phyloP scores from a whole-genome alignment of 2,329 filamentous ascomycete genomes.

The Dothistroma pini region DNA sequence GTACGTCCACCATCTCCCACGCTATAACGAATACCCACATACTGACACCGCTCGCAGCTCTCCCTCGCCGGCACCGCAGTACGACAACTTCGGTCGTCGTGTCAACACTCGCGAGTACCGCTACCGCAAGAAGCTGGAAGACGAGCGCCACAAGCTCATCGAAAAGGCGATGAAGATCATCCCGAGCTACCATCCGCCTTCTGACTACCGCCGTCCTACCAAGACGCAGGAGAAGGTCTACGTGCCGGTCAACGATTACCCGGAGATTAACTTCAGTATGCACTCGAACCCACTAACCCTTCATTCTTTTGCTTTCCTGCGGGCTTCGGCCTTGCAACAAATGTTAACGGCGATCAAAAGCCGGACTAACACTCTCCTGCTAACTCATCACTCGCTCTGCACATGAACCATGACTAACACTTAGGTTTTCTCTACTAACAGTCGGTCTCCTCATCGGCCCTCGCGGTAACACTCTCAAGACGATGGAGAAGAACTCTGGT shows the following conservation, averaged over 20 bases:
- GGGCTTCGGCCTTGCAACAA: conserved; percentile 20
- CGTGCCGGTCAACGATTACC: conserved; percentile 99
- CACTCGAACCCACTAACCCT: conserved; percentile 86
- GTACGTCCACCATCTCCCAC: conserved; percentile 51
- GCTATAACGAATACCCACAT: background rate
- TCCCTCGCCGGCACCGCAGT: conserved; percentile 91
- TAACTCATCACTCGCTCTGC: conserved; percentile 27
- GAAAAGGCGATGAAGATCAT: conserved; percentile 99
- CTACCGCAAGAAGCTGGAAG: conserved; percentile 95
- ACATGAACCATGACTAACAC: conserved; percentile 58
- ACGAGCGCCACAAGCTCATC: conserved; percentile 97
- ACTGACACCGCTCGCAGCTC: conserved; percentile 57
- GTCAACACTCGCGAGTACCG: conserved; percentile 98
- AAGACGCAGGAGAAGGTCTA: conserved; percentile 99
- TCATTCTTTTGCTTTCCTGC: conserved; percentile 40
- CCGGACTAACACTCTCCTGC: conserved; percentile 31
- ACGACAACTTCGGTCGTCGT: conserved; percentile 99
- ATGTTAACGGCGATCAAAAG: conserved; percentile 35
- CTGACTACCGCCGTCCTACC: conserved; percentile 96
- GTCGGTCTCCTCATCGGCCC: conserved; percentile 99
- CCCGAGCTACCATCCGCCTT: conserved; percentile 97
- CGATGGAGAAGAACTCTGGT: conserved; percentile 96
- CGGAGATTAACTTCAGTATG: conserved; percentile 99
- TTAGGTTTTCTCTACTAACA: conserved; percentile 80
- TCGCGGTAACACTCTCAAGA: conserved; percentile 99